Conservation (phyloP, 2,329 filamentous ascomycete genomes). For the Elsinoe necatrix region DNA sequence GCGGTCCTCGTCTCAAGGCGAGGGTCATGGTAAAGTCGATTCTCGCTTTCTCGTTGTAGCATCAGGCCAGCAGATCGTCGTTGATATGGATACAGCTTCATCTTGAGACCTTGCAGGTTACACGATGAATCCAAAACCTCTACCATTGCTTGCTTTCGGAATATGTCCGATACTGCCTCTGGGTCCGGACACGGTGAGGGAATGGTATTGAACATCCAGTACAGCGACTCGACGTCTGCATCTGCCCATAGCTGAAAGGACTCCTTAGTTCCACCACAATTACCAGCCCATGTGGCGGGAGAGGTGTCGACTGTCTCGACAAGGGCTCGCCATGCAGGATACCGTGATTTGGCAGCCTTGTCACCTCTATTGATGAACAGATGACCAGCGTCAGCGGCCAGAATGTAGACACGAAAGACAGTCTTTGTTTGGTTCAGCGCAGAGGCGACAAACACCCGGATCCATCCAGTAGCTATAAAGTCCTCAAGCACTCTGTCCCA, state of each 20-base stretch:
- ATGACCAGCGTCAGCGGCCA: slow-evolving; percentile 58
- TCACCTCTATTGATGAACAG: slow-evolving; percentile 44
- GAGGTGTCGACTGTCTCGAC: slow-evolving; percentile 51
- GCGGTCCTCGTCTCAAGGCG: slow-evolving; percentile 54
- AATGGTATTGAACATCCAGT: slow-evolving; percentile 65
- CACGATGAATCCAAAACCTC: slow-evolving; percentile 42
- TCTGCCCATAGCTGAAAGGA: slow-evolving; percentile 35
- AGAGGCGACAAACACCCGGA: slow-evolving; percentile 17
- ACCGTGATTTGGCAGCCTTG: slow-evolving; percentile 36
- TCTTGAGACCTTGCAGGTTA: slow-evolving; percentile 52
- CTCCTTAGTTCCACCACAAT: slow-evolving; percentile 20
- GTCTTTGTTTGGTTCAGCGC: background rate
- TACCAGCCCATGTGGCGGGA: slow-evolving; percentile 46
- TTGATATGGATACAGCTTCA: slow-evolving; percentile 69
- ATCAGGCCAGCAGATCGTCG: slow-evolving; percentile 71
- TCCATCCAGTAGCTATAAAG: slow-evolving; percentile 21
- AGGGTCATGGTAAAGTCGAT: slow-evolving; percentile 61
- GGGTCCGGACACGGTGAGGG: slow-evolving; percentile 57
- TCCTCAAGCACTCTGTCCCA: background rate
- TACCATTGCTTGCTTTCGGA: slow-evolving; percentile 47
- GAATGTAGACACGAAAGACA: slow-evolving; percentile 48
- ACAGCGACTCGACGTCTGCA: slow-evolving; percentile 46
- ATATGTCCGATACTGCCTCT: slow-evolving; percentile 40
- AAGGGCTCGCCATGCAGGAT: slow-evolving; percentile 30
- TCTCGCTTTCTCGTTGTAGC: slow-evolving; percentile 68